Evolutionary conservation across 1,139 yeast species (phyloP).

Genomic region (Suhomyces kunorum): DNA sequence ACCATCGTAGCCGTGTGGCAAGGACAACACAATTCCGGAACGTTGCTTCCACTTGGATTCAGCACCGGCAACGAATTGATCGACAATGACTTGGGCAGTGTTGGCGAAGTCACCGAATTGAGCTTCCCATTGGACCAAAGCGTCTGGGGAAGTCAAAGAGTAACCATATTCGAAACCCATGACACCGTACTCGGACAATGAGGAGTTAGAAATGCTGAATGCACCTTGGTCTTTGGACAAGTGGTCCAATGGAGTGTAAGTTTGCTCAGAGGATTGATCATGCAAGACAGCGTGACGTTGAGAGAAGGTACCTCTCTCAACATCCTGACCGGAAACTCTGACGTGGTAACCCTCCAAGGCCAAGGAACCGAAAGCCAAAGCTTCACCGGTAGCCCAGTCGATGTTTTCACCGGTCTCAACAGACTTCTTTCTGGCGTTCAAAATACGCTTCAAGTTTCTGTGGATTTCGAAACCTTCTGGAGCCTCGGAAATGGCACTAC

Average conservation of each 20-base stretch:
- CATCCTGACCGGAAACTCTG: constrained; percentile 98
- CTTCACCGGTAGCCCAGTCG: constrained; percentile 99
- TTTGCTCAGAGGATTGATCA: constrained; percentile 84
- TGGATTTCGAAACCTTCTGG: constrained; percentile 91
- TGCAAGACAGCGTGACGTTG: constrained; percentile 99
- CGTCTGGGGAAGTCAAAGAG: constrained; percentile 95
- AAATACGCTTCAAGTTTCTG: constrained; percentile 93
- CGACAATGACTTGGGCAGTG: constrained; percentile 97
- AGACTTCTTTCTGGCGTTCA: constrained; percentile 82
- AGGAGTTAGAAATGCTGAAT: constrained; percentile 90
- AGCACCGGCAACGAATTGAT: constrained; percentile 95
- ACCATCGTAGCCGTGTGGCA: constrained; percentile 99
- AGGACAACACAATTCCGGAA: constrained; percentile 89
- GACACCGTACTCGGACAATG: constrained; percentile 97
- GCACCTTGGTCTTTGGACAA: constrained; percentile 81
- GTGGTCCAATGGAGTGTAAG: constrained; percentile 82
- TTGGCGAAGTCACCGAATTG: constrained; percentile 99
- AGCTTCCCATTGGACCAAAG: constrained; percentile 98
- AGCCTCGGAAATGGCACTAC: constrained; percentile 74
- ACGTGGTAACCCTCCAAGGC: constrained; percentile 93
- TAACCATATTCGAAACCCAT: constrained; percentile 99
- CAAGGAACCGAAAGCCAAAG: constrained; percentile 92
- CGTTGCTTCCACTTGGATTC: constrained; percentile 99
- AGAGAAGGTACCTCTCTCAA: constrained; percentile 99
- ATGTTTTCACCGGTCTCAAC: constrained; percentile 89